Evolutionary conservation across 495 filamentous ascomycete genomes (phyloP).

Genomic region (Immersiella caudata): DNA sequence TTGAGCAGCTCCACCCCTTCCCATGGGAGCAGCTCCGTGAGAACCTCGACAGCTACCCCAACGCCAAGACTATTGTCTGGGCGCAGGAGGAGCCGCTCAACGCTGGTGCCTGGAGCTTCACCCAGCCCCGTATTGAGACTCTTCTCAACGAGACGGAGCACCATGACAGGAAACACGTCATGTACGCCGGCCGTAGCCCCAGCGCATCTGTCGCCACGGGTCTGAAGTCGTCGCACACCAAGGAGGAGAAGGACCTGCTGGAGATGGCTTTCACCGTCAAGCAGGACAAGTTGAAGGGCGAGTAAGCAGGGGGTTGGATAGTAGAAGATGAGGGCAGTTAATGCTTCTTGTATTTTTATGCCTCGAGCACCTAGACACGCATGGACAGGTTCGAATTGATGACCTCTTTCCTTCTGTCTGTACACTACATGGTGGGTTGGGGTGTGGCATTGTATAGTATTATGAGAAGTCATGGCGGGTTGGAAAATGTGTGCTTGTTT

Average conservation of each 20-base stretch:
- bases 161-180: conserved; percentile 91
- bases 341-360: conserved; percentile 14
- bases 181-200: conserved; percentile 92
- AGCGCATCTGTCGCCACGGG: conserved; percentile 92
- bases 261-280: conserved; percentile 66
- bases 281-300: conserved; percentile 73
- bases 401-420: conserved; percentile 12
- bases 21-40: conserved; percentile 95
- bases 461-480: not conserved
- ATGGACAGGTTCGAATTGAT: conserved; percentile 9
- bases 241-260: conserved; percentile 91
- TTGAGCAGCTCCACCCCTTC: conserved; percentile 98
- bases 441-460: not conserved
- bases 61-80: conserved; percentile 96
- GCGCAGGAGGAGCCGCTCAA: conserved; percentile 97
- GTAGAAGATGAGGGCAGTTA: conserved; percentile 2
- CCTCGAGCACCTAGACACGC: conserved; percentile 8
- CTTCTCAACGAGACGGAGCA: conserved; percentile 86
- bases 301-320: conserved; percentile 46
- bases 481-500: not conserved
- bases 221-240: conserved; percentile 81
- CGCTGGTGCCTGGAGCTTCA: conserved; percentile 92
- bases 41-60: conserved; percentile 94
- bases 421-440: not conserved
- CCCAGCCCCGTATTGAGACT: conserved; percentile 94